Evolutionary conservation across 2,329 filamentous ascomycete genomes (phyloP), one percentile per base, ranked within the genome.

Genomic region (Aspergillus sp.): DNA sequence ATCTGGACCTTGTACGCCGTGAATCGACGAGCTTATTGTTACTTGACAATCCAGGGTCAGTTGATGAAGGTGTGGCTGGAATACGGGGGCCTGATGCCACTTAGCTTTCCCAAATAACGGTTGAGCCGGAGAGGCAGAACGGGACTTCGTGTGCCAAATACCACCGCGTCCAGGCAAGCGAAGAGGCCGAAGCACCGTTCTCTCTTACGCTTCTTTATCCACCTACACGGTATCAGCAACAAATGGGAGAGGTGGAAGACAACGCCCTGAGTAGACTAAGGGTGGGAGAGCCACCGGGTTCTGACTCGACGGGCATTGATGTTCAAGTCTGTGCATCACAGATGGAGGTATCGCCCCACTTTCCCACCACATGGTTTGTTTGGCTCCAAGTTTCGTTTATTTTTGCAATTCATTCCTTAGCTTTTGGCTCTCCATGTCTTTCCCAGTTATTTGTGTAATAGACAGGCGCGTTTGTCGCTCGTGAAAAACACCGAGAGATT

Each of bases 251-350:
- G 19, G 12, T 39, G 49, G 49, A 19, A 23, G 17, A 10, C 32
- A 55, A 19, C 28, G 39, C 25, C 21, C 30, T 53, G 19, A n/a
- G 19, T 23, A 39, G 39, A 53, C 32, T 23, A 59, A 58, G 38
- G 47, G 47, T 47, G 87, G 60, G 55, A 43, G 58, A 60, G 57
- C 43, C 38, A 30, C 21, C 57, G 38, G 54, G 48, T 57, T 51
- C 43, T 62, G 54, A 60, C 54, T 55, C 55, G 54, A 55, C 38
- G 36, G 43, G 41, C 28, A 30, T 53, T 19, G 49, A 58, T 55
- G 57, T 49, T 63, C 56, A 59, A 59, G 55, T 60, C 54, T 55
- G 45, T 57, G 45, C 62, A 60, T 45, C 38, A 36, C 36, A 39
- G 41, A 60, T 41, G 57, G 55, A 57, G 43, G 52, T 39, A 57